Evolutionary conservation across 345 rosid species (phyloP), one percentile per base, ranked within the genome.

Genomic region (Dimocarpus longan): DNA sequence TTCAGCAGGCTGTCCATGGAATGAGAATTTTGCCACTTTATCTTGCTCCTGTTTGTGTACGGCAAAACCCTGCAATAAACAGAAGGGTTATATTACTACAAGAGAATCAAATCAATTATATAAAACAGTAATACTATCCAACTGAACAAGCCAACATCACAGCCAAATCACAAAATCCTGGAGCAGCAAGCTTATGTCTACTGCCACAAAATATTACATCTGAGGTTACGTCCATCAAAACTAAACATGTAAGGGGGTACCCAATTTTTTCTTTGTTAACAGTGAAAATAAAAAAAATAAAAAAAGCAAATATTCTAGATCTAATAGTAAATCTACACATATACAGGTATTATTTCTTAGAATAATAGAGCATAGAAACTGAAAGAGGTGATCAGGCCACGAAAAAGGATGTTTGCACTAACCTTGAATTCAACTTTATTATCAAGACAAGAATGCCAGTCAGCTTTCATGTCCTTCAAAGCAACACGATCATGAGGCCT

Each of bases 401-500:
- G 50, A 62, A 28, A 59, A 46, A 8, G 37, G 5, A 5, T 8
- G 13, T 24, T 66, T 13, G 43, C 11, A 26, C 90, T 80, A 52
- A 92, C 98, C 92, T 93, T 93, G 80, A 93, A 93, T 76, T 96
- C 96, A 71, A 91, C 95, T 76, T 80, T 83, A 43, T 81, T 93
- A 64, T 88, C 90, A 71, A 91, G 92, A 81, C 98, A 93, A 57
- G 96, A 88, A 76, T 89, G 97, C 98, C 97, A 95, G 77, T 94
- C 98, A 74, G 86, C 87, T 86, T 91, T 94, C 98, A 93, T 90
- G 67, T 91, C 93, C 82, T 84, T 93, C 85, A 93, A 56, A 75
- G 90, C 71, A 82, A 93, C 98, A 71, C 92, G 91, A 80, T 95
- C 98, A 81, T 93, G 97, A 77, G 93, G 97, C 77, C 98, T 92